These are phyloP conservation scores for Arthromyces matolae DNA, from an alignment of 768 basidiomycete genomes.

Conservation along the genomic window DNA sequence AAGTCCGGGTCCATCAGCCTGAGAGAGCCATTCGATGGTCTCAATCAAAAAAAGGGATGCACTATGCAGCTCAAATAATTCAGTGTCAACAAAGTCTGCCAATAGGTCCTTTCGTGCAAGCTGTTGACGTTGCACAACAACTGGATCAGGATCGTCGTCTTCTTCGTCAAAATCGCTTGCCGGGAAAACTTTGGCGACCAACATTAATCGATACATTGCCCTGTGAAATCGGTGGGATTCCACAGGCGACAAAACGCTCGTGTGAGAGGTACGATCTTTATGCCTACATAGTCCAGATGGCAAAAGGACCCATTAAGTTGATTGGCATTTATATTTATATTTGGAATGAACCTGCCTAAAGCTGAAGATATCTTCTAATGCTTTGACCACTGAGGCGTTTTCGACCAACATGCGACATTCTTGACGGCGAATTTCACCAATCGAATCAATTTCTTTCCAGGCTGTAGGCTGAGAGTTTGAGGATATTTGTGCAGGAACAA, in stretches of 20 bases:
- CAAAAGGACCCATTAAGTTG: no score
- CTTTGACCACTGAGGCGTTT: conserved; percentile 21
- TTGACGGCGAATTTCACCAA: conserved; percentile 16
- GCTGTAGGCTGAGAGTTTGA: neutral
- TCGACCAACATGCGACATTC: conserved; percentile 21
- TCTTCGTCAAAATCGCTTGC: conserved; percentile 2
- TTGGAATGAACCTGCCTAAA: conserved; percentile 25
- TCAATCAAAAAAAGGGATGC: conserved; percentile 14
- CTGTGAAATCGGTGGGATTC: conserved; percentile 29
- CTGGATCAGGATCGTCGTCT: conserved; percentile 4
- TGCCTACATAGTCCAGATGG: conserved; percentile 30
- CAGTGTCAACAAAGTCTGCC: conserved; percentile 5
- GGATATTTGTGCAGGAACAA: neutral
- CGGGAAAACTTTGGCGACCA: conserved; percentile 12
- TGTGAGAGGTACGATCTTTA: conserved; percentile 31
- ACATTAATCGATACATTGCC: conserved; percentile 17
- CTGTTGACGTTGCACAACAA: neutral
- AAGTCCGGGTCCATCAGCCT: neutral
- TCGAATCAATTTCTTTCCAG: conserved; percentile 13
- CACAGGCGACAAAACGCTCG: conserved; percentile 23
- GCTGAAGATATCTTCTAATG: conserved; percentile 38
- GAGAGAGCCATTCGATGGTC: conserved; percentile 5
- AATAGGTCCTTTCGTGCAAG: conserved; percentile 10
- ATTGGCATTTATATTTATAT: no score
- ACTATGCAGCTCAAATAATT: conserved; percentile 16